Evolutionary conservation across 768 basidiomycete species (phyloP).

Genomic region (Rhodotorula sphaerocarpa): DNA sequence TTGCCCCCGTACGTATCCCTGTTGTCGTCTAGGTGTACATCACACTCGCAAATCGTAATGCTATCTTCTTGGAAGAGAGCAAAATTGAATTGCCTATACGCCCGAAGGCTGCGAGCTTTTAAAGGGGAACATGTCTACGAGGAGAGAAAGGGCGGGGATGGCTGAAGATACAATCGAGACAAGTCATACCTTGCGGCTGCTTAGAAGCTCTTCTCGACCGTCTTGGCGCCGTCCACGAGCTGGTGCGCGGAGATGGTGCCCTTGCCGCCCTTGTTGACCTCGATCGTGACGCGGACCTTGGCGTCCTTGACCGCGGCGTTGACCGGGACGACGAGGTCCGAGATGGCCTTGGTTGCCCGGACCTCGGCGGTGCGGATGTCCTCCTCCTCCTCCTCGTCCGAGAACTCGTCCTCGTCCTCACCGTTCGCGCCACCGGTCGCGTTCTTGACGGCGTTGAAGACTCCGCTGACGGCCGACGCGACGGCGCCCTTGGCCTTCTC

Average conservation of each 20-base stretch:
- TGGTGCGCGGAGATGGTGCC: constrained; percentile 35
- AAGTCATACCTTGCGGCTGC: background rate
- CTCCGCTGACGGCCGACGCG: background rate
- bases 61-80: too few relatives aligned
- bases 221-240: constrained; percentile 22
- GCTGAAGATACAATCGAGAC: too few relatives aligned
- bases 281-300: constrained; percentile 34
- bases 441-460: constrained; percentile 16
- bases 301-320: constrained; percentile 18
- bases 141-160: too few relatives aligned
- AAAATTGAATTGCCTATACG: too few relatives aligned
- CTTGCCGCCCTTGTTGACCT: constrained; percentile 36
- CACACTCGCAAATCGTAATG: too few relatives aligned
- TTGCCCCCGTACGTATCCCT: too few relatives aligned
- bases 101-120: too few relatives aligned
- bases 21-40: too few relatives aligned
- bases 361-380: constrained; percentile 37
- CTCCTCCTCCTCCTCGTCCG: constrained; percentile 41
- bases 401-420: constrained; percentile 33
- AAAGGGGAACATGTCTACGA: too few relatives aligned
- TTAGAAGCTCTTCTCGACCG: constrained; percentile 18
- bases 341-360: constrained; percentile 34
- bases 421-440: constrained; percentile 31
- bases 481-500: constrained; percentile 23
- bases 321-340: constrained; percentile 36